Base-by-base conservation (phyloP, 257 asterid genomes). In the Fraxinus anomala region DNA sequence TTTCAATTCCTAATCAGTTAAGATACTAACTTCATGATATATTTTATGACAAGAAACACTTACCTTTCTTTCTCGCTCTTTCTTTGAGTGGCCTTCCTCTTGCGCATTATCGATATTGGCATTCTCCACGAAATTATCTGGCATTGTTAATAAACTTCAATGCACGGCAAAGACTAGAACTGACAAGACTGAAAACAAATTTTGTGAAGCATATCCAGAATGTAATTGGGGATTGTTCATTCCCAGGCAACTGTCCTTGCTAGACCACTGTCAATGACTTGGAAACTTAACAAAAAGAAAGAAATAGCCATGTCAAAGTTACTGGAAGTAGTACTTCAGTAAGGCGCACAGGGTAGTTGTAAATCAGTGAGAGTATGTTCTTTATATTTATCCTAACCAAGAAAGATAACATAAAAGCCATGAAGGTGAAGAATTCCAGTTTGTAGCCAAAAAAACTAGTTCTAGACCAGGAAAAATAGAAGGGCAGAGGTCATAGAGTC, bases 41-140 rank as follows among this genome's bases (percentile, higher is more conserved):
- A 66, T 76, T 68, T 54, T 61, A 68, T 30, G 72, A 77, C 44
- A 54, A 81, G 44, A 76, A 80, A 81, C 14, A 66, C 59, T 70
- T 70, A 93, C 99, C 97, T 96, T 93, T 91, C 78, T 89, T 80
- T 87, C 89, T 76, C 84, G 91, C 44, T 87, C 96, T 84, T 89
- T 92, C 84, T 81, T 91, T 37, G 72, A 82, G 66, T 80, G 79
- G 31, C 71, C 76, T 84, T 87, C 94, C 76, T 73, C 94, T 72
- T 82, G 90, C 51, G 73, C 90, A 44, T 77, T 72, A 49, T 51
- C 82, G 74, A 73, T 76, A 78, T 70, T 79, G 76, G 79, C 88
- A 87, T 86, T 89, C 74, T 83, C 94, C 63, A 36, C 76, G 54
- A 56, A 82, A 65, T 82, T 72, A 87, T 85, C 99, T 96, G 86